Percentiles rank a stretch among this genome's conserved stretches.
Conservation (phyloP, 805 yeast genomes). For the Wickerhamiella brachini region DNA sequence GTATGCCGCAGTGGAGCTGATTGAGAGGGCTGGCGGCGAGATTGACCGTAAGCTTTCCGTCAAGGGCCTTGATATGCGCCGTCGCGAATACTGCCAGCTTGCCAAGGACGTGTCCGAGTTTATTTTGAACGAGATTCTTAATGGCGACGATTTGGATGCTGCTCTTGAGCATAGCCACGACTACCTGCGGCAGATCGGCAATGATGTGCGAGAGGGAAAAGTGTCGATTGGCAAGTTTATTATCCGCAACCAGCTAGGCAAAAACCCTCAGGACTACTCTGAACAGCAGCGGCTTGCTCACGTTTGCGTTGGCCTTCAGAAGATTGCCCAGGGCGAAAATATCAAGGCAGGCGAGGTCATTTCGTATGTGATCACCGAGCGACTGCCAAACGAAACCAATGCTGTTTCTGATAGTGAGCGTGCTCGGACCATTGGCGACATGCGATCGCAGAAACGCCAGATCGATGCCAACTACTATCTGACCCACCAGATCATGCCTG, state of each 20-base stretch:
- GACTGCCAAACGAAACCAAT: constrained; percentile 20
- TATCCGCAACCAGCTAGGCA: constrained; percentile 78
- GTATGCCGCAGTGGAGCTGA: constrained; percentile 64
- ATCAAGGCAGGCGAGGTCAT: constrained; percentile 83
- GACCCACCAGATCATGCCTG: constrained; percentile 80
- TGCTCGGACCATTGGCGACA: constrained; percentile 70
- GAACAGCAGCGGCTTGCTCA: constrained; percentile 66
- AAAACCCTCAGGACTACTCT: constrained; percentile 77
- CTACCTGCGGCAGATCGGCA: background rate
- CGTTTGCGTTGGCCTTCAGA: constrained; percentile 78
- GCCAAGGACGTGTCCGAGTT: constrained; percentile 66
- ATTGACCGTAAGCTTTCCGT: constrained; percentile 60
- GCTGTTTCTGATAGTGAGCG: constrained; percentile 34
- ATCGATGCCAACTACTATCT: constrained; percentile 73
- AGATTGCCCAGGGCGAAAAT: constrained; percentile 71
- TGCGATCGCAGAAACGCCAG: constrained; percentile 35
- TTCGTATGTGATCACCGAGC: constrained; percentile 67
- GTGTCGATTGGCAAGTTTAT: constrained; percentile 54
- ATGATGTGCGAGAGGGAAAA: constrained; percentile 28
- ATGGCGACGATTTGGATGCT: constrained; percentile 56
- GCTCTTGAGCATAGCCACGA: constrained; percentile 59
- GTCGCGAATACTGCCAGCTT: constrained; percentile 90
- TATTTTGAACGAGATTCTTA: constrained; percentile 35
- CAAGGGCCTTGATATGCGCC: constrained; percentile 91
- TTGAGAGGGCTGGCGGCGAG: constrained; percentile 37